Conservation (phyloP, 202 grass and related monocot genomes). For the Eragrostis tef region DNA sequence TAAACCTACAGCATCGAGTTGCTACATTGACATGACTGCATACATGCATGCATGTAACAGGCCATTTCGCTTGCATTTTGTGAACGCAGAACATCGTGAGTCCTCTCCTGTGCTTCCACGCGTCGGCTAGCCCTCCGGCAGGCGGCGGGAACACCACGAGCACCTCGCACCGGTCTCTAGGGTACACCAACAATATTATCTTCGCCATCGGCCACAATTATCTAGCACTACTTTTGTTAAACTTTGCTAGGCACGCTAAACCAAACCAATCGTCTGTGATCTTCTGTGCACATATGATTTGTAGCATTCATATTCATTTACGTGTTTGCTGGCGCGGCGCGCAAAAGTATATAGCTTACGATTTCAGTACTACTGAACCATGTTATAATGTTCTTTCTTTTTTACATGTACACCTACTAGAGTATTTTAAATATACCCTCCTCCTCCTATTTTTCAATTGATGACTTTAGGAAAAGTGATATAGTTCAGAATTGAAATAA, state of each 20-base stretch:
- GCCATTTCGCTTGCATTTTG: background rate
- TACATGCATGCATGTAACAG: slow-evolving; percentile 12
- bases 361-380: background rate
- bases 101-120: slow-evolving; percentile 37
- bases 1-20: background rate
- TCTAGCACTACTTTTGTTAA: slow-evolving; percentile 41
- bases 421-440: no score
- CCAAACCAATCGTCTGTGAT: slow-evolving; percentile 27
- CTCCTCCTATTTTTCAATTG: no score
- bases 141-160: slow-evolving; percentile 46
- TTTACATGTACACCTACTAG: background rate
- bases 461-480: no score
- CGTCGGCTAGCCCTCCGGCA: slow-evolving; percentile 41
- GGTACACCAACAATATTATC: slow-evolving; percentile 58
- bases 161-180: slow-evolving; percentile 36
- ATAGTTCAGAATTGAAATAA: no score
- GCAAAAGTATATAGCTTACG: background rate
- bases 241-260: slow-evolving; percentile 49
- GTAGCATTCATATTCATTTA: background rate
- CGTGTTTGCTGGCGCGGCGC: background rate
- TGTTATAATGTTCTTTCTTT: background rate
- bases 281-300: slow-evolving; percentile 23
- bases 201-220: slow-evolving; percentile 46
- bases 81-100: background rate
- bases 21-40: background rate